These are phyloP conservation scores for Chaetomium cochliodes DNA, from an alignment of 495 filamentous ascomycete species.

Conservation along the genomic window DNA sequence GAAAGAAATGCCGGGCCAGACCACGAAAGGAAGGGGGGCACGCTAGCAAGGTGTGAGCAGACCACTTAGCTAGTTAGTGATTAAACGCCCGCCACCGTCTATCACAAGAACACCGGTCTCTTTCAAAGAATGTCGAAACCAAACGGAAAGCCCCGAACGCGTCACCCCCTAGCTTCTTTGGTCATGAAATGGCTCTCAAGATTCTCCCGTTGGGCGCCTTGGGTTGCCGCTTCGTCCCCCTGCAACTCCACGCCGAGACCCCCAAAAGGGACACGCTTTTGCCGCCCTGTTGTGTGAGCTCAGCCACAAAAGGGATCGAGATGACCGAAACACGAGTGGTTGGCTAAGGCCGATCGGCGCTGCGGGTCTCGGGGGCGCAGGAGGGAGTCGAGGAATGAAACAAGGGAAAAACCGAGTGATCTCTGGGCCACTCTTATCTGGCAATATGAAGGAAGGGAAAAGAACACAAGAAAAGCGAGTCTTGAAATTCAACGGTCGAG, in stretches of 20 bases:
- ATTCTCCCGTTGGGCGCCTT: not conserved
- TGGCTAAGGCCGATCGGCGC: constrained; percentile 24
- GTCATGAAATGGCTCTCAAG: not conserved
- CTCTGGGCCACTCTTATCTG: not conserved
- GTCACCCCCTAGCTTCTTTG: constrained; percentile 4
- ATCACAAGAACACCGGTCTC: not conserved
- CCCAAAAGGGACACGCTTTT: constrained; percentile 12
- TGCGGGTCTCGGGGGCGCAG: constrained; percentile 6
- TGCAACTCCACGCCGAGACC: constrained; percentile 11
- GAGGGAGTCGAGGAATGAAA: constrained; percentile 6
- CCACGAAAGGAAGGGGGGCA: constrained; percentile 10
- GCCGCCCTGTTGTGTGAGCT: constrained; percentile 22
- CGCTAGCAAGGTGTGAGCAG: not conserved
- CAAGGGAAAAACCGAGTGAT: not conserved
- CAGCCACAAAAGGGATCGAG: constrained; percentile 25
- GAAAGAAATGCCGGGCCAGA: constrained; percentile 16
- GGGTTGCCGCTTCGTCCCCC: not conserved
- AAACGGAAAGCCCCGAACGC: not conserved
- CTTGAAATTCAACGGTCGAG: not conserved
- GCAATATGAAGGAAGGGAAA: not conserved
- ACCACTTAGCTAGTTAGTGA: not conserved
- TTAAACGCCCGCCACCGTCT: not conserved
- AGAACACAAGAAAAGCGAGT: not conserved
- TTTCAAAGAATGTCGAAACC: not conserved
- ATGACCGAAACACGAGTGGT: constrained; percentile 19